Conservation (phyloP, 805 yeast genomes). For the Metschnikowia cerradonensis region DNA sequence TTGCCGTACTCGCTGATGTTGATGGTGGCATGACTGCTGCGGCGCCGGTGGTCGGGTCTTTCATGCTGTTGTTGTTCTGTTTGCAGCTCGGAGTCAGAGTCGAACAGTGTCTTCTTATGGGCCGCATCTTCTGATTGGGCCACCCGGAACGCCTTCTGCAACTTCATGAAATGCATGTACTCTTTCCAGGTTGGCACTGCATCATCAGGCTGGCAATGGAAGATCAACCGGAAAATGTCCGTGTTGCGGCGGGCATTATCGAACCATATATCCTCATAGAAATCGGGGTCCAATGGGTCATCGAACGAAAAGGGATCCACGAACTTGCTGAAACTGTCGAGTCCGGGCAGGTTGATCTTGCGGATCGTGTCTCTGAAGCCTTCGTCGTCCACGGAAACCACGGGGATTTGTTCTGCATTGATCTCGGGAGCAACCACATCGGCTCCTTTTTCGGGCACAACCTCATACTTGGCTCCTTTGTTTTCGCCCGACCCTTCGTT, state of each 20-base stretch:
- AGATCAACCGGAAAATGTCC: conserved; percentile 71
- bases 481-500: conserved; percentile 2
- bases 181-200: conserved; percentile 87
- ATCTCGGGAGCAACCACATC: conserved; percentile 21
- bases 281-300: conserved; percentile 81
- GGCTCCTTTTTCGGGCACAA: conserved; percentile 12
- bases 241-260: conserved; percentile 83
- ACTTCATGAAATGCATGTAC: conserved; percentile 65
- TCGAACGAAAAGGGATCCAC: conserved; percentile 86
- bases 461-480: conserved; percentile 16
- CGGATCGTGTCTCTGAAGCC: conserved; percentile 41
- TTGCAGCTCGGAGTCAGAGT: conserved; percentile 15
- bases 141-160: conserved; percentile 52
- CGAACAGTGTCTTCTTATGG: conserved; percentile 20
- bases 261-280: conserved; percentile 83
- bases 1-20: conserved; percentile 24
- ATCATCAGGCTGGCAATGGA: conserved; percentile 94
- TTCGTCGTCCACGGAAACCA: conserved; percentile 41
- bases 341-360: conserved; percentile 35
- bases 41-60: conserved; percentile 6
- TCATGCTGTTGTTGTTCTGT: not conserved
- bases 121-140: conserved; percentile 37
- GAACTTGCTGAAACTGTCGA: conserved; percentile 39
- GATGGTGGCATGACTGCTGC: conserved; percentile 23
- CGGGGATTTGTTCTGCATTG: conserved; percentile 18